A percentile compares a stretch with the other conserved stretches of the same genome.
phyloP scores from a whole-genome alignment of 2,329 filamentous ascomycete genomes.

The Venturia asperata region DNA sequence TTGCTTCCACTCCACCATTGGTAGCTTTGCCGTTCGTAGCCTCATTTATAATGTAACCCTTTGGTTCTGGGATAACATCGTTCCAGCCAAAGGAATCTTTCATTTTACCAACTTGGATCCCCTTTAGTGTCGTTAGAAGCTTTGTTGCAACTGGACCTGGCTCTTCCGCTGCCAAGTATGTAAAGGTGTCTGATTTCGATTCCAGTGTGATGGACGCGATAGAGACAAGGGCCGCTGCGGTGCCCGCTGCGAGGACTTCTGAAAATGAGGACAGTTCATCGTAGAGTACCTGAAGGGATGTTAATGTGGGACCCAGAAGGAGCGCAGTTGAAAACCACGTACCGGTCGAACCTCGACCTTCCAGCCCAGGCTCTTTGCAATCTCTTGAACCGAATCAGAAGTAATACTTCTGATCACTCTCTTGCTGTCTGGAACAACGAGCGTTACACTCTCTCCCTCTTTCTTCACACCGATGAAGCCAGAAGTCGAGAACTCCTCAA shows the following conservation, averaged over 20 bases:
- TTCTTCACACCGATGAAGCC: conserved; percentile 76
- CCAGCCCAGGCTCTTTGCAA: conserved; percentile 75
- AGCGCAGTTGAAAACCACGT: conserved; percentile 28
- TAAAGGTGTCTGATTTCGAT: conserved; percentile 49
- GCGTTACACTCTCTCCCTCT: conserved; percentile 50
- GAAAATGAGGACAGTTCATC: conserved; percentile 55
- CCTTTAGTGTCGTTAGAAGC: conserved; percentile 70
- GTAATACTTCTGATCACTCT: conserved; percentile 86
- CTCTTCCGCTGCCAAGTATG: conserved; percentile 51
- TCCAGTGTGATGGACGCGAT: conserved; percentile 81
- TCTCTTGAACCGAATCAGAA: conserved; percentile 66
- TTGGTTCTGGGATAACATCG: conserved; percentile 36
- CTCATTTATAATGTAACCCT: conserved; percentile 24
- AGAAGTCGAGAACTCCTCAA: conserved; percentile 94
- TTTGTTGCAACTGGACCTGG: conserved; percentile 66
- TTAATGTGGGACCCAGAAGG: not conserved
- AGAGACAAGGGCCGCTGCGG: conserved; percentile 82
- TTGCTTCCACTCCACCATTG: conserved; percentile 4
- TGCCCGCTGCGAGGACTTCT: conserved; percentile 88
- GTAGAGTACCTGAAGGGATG: conserved; percentile 50
- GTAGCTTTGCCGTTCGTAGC: conserved; percentile 1
- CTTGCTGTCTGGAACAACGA: conserved; percentile 81
- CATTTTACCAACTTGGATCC: conserved; percentile 74
- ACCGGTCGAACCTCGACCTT: conserved; percentile 68
- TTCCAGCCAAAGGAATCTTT: conserved; percentile 74